Evolutionary conservation across 2,329 filamentous ascomycete species (phyloP).

Genomic region (Aspergillus cejpii): DNA sequence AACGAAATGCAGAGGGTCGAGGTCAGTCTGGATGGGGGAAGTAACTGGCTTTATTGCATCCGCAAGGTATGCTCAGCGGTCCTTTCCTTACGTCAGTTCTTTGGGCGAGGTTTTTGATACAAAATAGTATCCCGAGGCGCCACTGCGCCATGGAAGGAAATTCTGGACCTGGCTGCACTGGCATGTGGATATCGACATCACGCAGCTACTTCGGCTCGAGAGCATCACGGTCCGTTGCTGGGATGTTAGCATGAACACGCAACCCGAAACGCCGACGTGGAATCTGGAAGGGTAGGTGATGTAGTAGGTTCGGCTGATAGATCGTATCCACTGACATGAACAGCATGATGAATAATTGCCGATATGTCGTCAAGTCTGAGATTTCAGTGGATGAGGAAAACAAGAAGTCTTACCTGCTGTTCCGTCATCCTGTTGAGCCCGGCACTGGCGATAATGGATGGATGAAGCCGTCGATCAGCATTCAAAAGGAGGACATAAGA

Average conservation of each 20-base stretch:
- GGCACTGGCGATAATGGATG: conserved; percentile 43
- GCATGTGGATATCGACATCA: conserved; percentile 46
- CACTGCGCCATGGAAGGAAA: conserved; percentile 48
- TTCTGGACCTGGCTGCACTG: conserved; percentile 52
- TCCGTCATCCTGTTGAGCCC: conserved; percentile 45
- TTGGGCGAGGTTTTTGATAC: background rate
- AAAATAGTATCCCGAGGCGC: conserved; percentile 42
- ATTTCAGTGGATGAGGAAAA: conserved; percentile 31
- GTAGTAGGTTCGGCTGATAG: too few species aligned
- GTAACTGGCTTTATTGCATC: conserved; percentile 47
- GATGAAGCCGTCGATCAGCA: conserved; percentile 47
- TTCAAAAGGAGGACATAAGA: conserved; percentile 41
- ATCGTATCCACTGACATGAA: too few species aligned
- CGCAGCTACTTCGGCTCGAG: conserved; percentile 39
- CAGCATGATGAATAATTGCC: conserved; percentile 52
- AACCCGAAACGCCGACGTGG: conserved; percentile 44
- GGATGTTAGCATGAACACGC: conserved; percentile 48
- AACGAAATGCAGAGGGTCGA: conserved; percentile 48
- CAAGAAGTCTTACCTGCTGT: conserved; percentile 33
- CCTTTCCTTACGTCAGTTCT: background rate
- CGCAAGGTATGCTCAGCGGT: conserved; percentile 29
- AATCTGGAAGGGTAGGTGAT: conserved; percentile 41
- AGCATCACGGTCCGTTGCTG: conserved; percentile 45
- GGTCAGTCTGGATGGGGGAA: conserved; percentile 43
- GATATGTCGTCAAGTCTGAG: conserved; percentile 43